Evolutionary conservation across 1,139 yeast species (phyloP).

Genomic region (Sugiyamaella xylanicola): DNA sequence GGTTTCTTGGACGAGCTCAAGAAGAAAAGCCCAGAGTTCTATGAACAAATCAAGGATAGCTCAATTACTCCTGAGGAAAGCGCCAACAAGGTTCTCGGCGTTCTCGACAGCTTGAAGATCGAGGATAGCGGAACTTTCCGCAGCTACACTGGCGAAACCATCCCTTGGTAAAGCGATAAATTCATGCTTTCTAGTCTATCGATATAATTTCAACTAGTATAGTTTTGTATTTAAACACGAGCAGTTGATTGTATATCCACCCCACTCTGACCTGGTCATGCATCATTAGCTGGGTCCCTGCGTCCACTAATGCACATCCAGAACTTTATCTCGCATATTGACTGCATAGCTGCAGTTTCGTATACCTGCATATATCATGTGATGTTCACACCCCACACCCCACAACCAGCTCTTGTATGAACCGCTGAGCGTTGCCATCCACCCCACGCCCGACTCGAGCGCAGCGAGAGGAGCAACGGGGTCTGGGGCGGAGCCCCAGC

Average conservation of each 20-base stretch:
- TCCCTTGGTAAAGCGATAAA: conserved; percentile 17
- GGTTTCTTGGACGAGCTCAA: conserved; percentile 1
- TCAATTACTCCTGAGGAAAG: conserved; percentile 6
- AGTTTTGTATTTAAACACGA: no score
- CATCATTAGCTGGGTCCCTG: no score
- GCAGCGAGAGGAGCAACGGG: not conserved
- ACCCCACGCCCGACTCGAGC: not conserved
- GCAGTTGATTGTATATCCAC: no score
- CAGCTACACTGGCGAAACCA: conserved; percentile 21
- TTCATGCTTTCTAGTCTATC: no score
- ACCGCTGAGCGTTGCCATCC: no score
- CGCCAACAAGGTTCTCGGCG: conserved; percentile 21
- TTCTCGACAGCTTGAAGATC: conserved; percentile 17
- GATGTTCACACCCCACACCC: no score
- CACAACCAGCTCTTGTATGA: no score
- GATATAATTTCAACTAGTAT: no score
- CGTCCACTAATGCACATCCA: not conserved
- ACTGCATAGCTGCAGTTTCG: no score
- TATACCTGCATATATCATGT: not conserved
- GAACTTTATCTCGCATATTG: not conserved
- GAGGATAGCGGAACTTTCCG: conserved; percentile 23
- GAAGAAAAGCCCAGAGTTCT: conserved; percentile 1
- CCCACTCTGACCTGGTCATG: no score
- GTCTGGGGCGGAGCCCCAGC: conserved; percentile 1
- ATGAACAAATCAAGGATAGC: not conserved